Evolutionary conservation across 2,329 filamentous ascomycete species (phyloP), one percentile per base, ranked within the genome.

Genomic region (Colletotrichum lindemuthianum): DNA sequence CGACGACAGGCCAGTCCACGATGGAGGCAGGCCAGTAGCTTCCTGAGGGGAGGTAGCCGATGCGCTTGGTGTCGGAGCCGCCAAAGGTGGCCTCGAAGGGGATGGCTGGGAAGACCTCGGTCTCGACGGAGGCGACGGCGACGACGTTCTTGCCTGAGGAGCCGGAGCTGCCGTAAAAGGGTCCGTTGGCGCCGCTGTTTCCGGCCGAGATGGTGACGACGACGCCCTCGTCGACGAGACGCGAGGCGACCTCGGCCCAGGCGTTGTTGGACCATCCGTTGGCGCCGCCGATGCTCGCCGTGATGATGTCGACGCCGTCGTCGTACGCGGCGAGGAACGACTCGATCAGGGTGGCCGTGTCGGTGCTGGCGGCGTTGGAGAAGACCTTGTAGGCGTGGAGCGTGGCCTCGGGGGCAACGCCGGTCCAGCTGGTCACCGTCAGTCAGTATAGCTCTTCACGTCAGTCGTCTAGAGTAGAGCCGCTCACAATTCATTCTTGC

Each of bases 161-260:
- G 3, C 80, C 81, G 4, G 74, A 76, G 51, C 73, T 75, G 12
- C 76, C 74, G 45, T 78, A 82, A 70, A 86, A 85, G 0, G 84
- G 77, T 0, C 84, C 84, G 11, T 73, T 71, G 16, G 73, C 72
- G 34, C 84, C 84, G 39, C 80, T 78, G 60, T 87, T 87, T 24
- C 84, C 84, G 3, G 81, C 83, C 1, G 84, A 80, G 39, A 85
- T 80, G 11, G 81, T 79, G 24, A 85, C 77, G 9, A 84, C 79
- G 1, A 85, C 75, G 12, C 84, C 84, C 37, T 78, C 72, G 11
- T 80, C 76, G 13, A 78, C 78, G 55, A 83, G 78, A 10, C 81
- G 76, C 12, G 74, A 75, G 8, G 78, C 74, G 33, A 79, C 74
- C 13, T 75, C 72, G 36, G 78, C 75, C 73, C 70, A 75, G 6